A percentile compares a stretch with the other conserved stretches of the same genome.
Conservation (phyloP, 768 basidiomycete species). For the Dioszegia hungarica region DNA sequence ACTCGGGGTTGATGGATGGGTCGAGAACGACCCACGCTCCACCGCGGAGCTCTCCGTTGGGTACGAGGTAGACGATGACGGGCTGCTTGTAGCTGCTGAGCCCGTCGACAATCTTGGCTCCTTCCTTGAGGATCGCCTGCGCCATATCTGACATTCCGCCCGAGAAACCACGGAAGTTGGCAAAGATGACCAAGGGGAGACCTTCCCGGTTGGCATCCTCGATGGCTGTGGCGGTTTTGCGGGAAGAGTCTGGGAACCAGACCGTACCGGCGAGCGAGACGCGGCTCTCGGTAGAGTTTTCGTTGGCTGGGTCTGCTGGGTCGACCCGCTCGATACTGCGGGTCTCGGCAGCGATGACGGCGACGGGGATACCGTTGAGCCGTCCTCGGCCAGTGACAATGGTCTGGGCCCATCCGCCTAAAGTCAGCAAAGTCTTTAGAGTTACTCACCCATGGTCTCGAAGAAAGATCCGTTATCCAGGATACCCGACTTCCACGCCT, state of each 20-base stretch:
- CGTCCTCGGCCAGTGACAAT: constrained; percentile 95
- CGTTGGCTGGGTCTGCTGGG: constrained; percentile 96
- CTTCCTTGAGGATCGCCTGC: constrained; percentile 93
- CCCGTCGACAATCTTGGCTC: constrained; percentile 97
- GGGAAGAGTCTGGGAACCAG: constrained; percentile 99
- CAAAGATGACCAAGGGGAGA: constrained; percentile 94
- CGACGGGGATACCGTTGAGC: constrained; percentile 92
- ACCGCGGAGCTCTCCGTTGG: constrained; percentile 96
- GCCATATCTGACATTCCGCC: constrained; percentile 66
- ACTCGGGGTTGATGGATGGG: constrained; percentile 90
- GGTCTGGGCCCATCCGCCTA: constrained; percentile 90
- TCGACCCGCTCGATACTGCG: constrained; percentile 94
- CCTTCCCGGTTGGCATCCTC: constrained; percentile 98
- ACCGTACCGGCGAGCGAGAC: constrained; percentile 98
- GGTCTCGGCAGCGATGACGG: constrained; percentile 84
- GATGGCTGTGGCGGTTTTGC: constrained; percentile 99
- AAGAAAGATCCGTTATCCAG: constrained; percentile 98
- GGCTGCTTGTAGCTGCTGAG: constrained; percentile 95
- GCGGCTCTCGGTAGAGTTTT: constrained; percentile 89
- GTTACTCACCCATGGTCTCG: constrained; percentile 70
- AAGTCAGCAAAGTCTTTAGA: not conserved
- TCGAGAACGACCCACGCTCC: constrained; percentile 99
- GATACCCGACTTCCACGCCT: constrained; percentile 79
- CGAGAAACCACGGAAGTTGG: constrained; percentile 99
- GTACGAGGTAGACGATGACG: constrained; percentile 96